Percentiles rank a stretch among this genome's conserved stretches.
phyloP scores from a whole-genome alignment of 2,329 filamentous ascomycete genomes.

The Trichoderma hamatum region DNA sequence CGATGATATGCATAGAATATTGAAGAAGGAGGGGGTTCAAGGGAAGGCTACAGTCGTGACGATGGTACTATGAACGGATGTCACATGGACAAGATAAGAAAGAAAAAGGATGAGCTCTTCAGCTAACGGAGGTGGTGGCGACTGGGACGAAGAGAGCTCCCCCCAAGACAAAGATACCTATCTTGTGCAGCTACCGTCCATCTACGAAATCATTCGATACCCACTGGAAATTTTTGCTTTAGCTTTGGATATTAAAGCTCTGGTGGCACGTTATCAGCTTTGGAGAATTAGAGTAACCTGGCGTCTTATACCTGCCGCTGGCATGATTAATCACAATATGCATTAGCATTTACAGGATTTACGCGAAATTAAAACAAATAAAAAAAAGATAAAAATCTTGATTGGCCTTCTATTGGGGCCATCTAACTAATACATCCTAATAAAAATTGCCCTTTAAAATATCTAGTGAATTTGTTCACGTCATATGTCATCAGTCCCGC shows the following conservation, averaged over 20 bases:
- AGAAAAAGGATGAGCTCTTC: slow-evolving; percentile 3
- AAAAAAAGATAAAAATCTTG: neutral
- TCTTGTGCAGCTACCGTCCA: neutral
- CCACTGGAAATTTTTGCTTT: neutral
- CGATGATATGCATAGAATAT: neutral
- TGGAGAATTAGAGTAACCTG: neutral
- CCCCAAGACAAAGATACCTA: neutral
- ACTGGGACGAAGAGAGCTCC: neutral
- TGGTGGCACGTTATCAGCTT: neutral
- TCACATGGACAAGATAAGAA: neutral
- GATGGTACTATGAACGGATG: neutral
- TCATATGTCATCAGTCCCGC: slow-evolving; percentile 7
- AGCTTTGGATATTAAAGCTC: neutral
- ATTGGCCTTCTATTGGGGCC: slow-evolving; percentile 1
- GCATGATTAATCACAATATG: neutral
- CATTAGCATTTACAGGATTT: neutral
- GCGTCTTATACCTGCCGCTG: neutral
- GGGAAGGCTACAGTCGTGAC: neutral
- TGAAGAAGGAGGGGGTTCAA: neutral
- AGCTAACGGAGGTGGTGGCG: neutral
- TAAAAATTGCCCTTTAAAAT: neutral
- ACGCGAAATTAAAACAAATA: neutral
- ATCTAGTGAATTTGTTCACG: slow-evolving; percentile 7
- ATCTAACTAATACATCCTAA: slow-evolving; percentile 12
- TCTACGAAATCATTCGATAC: slow-evolving; percentile 12